Evolutionary conservation across 2,329 filamentous ascomycete species (phyloP), one percentile per base, ranked within the genome.

Genomic region (Grosmannia serpens): DNA sequence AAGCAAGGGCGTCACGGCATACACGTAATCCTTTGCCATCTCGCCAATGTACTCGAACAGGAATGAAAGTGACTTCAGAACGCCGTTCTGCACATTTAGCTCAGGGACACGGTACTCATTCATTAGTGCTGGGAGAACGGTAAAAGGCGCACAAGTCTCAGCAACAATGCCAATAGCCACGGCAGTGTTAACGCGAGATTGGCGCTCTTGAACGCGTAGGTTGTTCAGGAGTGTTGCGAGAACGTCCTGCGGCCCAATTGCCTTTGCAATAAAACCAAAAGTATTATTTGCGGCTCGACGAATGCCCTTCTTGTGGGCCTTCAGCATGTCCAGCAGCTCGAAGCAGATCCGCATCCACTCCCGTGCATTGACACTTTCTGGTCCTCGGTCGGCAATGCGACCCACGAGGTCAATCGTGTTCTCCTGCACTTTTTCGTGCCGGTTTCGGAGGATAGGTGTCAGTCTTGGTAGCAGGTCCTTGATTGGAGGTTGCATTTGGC

Each of bases 281-380:
- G 94, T 99, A 77, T 99, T 99, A 82, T 99, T 99, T 66, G 94
- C 95, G 26, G 94, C 94, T 72, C 94, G 87, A 64, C 94, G 88
- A 65, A 99, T 99, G 64, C 94, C 95, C 80, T 99, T 99, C 76
- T 99, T 99, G 79, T 99, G 94, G 8, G 94, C 94, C 75, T 99
- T 99, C 67, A 99, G 83, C 94, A 99, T 99, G 74, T 99, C 94
- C 33, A 99, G 84, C 57, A 99, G 79, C 76, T 99, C 94, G 73
- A 99, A 99, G 75, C 94, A 99, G 71, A 99, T 99, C 70, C 94
- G 86, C 95, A 99, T 99, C 94, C 94, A 99, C 74, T 99, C 94
- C 68, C 94, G 84, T 17, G 94, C 91, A 69, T 96, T 96, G 70
- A 99, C 94, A 63, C 88, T 92, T 73, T 99, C 94, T 1, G 94